Conservation (phyloP, 1,284 basidiomycete genomes). For the Marasmius fiardii region DNA sequence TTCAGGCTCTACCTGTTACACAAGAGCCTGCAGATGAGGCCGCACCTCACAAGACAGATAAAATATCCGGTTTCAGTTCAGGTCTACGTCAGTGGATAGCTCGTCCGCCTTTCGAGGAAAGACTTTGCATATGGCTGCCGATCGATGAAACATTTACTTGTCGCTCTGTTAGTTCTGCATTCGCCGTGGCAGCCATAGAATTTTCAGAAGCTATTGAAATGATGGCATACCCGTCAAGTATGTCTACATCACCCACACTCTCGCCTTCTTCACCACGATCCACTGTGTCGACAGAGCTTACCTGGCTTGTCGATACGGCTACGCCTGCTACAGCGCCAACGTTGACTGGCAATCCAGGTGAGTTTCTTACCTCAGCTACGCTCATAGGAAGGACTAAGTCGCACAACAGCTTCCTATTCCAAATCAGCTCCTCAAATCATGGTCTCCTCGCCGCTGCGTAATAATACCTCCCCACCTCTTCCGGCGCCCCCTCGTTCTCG, state of each 20-base stretch:
- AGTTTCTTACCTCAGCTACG: conserved; percentile 10
- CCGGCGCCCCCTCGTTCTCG: conserved; percentile 9
- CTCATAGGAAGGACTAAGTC: conserved; percentile 9
- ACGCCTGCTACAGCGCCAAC: conserved; percentile 17
- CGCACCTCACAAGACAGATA: conserved; percentile 37
- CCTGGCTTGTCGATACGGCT: neutral
- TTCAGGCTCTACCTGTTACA: conserved; percentile 25
- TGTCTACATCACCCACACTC: neutral
- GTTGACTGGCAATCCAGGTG: conserved; percentile 18
- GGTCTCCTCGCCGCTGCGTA: conserved; percentile 53
- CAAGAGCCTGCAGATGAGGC: conserved; percentile 38
- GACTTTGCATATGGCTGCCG: conserved; percentile 50
- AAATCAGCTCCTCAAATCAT: conserved; percentile 32
- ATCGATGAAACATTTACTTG: conserved; percentile 34
- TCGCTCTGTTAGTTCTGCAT: conserved; percentile 38
- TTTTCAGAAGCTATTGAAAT: conserved; percentile 63
- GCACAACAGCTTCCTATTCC: conserved; percentile 17
- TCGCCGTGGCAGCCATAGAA: conserved; percentile 73
- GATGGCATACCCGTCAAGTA: conserved; percentile 41
- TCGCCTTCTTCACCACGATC: neutral
- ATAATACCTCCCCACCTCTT: conserved; percentile 29
- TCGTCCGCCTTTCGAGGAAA: conserved; percentile 75
- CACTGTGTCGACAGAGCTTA: neutral
- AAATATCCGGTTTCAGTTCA: conserved; percentile 42
- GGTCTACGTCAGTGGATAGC: conserved; percentile 65